These are phyloP conservation scores for Botrytis aclada DNA, from an alignment of 2,329 filamentous ascomycete species.

Conservation along the genomic window DNA sequence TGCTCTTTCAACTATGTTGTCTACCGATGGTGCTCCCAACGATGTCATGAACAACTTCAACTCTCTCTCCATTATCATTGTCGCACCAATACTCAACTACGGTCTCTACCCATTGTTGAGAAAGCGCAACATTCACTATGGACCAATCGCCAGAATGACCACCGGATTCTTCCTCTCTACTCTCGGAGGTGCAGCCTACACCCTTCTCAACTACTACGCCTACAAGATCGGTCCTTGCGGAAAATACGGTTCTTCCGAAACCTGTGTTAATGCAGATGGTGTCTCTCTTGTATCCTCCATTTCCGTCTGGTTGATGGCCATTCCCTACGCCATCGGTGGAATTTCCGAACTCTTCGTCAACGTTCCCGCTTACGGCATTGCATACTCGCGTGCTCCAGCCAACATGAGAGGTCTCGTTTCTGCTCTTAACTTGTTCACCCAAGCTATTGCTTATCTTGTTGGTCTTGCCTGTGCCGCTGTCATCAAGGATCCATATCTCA, in stretches of 20 bases:
- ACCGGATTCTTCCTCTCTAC: constrained; percentile 64
- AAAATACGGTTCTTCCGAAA: constrained; percentile 32
- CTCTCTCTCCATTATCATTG: constrained; percentile 69
- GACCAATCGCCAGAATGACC: constrained; percentile 71
- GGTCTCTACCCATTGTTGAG: constrained; percentile 66
- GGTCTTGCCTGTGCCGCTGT: constrained; percentile 46
- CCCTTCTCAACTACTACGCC: constrained; percentile 58
- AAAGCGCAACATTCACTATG: constrained; percentile 61
- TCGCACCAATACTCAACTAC: constrained; percentile 68
- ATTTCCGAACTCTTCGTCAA: constrained; percentile 53
- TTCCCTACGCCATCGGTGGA: constrained; percentile 50
- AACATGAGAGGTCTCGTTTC: constrained; percentile 53
- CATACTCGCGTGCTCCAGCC: constrained; percentile 49
- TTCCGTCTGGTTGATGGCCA: constrained; percentile 56
- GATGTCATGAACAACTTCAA: constrained; percentile 75
- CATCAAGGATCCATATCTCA: constrained; percentile 48
- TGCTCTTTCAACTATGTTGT: constrained; percentile 57
- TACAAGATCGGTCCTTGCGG: constrained; percentile 63
- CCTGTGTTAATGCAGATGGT: constrained; percentile 30
- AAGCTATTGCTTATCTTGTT: constrained; percentile 46
- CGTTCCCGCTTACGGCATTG: constrained; percentile 51
- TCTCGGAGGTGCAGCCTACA: constrained; percentile 55
- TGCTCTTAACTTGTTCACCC: constrained; percentile 49
- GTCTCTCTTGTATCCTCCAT: constrained; percentile 37
- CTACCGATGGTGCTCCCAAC: constrained; percentile 69